These are phyloP conservation scores for Trichoderma sp. DNA, from an alignment of 2,329 filamentous ascomycete genomes.

Conservation along the genomic window DNA sequence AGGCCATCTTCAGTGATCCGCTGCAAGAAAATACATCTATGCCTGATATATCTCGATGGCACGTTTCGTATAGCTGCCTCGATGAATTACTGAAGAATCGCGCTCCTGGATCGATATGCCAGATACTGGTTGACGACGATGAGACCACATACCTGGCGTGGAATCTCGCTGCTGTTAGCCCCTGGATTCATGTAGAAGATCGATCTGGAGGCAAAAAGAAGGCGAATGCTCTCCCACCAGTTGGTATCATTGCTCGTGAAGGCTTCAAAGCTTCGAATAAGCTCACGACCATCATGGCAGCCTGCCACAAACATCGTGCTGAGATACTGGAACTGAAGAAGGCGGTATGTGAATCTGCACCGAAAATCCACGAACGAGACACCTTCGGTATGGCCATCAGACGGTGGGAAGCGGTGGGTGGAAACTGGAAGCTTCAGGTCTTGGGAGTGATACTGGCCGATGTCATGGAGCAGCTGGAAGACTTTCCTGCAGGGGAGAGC, in stretches of 20 bases:
- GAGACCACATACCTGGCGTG: constrained; percentile 72
- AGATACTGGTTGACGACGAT: constrained; percentile 57
- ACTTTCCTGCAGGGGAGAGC: constrained; percentile 27
- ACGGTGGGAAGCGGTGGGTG: constrained; percentile 60
- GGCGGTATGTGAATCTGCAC: constrained; percentile 45
- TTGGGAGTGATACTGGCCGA: constrained; percentile 67
- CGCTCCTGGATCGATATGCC: constrained; percentile 47
- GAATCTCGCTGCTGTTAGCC: constrained; percentile 70
- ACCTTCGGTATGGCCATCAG: constrained; percentile 72
- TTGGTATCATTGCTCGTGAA: constrained; percentile 60
- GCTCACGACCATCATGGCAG: constrained; percentile 63
- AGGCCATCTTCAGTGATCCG: constrained; percentile 71
- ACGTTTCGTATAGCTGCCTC: constrained; percentile 61
- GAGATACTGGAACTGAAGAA: constrained; percentile 64
- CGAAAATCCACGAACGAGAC: constrained; percentile 54
- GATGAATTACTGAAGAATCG: constrained; percentile 45
- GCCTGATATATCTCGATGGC: constrained; percentile 61
- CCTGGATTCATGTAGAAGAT: constrained; percentile 60
- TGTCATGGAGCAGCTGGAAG: constrained; percentile 42
- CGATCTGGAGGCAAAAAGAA: constrained; percentile 47
- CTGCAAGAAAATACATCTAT: constrained; percentile 47
- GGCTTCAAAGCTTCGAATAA: constrained; percentile 80
- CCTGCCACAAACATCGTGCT: constrained; percentile 58
- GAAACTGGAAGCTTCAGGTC: constrained; percentile 69
- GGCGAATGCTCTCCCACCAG: constrained; percentile 48